Percentiles rank a stretch among this genome's conserved stretches.
phyloP scores from a whole-genome alignment of 257 asterid species.

The Craterostigma plantagineum region DNA sequence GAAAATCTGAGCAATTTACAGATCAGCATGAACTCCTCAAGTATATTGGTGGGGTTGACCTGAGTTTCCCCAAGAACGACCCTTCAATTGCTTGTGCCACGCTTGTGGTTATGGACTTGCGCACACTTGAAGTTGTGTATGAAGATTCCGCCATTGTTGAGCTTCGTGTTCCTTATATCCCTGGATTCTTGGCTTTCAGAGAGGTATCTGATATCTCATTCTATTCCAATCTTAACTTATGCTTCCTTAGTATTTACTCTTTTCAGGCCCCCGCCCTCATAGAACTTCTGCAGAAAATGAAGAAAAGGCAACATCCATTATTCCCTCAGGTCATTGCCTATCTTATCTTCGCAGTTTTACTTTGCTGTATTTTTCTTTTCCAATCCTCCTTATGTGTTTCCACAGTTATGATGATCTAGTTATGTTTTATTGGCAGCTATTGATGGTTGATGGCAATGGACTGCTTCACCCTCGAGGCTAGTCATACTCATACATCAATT shows the following conservation, averaged over 20 bases:
- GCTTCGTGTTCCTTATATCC: conserved; percentile 50
- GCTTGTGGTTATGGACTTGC: conserved; percentile 54
- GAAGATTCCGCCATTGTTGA: conserved; percentile 43
- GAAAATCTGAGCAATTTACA: too few species aligned
- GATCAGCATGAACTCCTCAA: conserved; percentile 28
- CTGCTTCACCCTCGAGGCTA: conserved; percentile 92
- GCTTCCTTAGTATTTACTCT: too few species aligned
- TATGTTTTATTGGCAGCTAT: conserved; percentile 23
- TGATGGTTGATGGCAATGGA: conserved; percentile 96
- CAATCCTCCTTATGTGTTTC: too few species aligned
- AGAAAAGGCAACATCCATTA: conserved; percentile 21
- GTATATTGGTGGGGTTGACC: conserved; percentile 74
- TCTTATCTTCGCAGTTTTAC: too few species aligned
- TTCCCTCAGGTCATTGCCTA: conserved; percentile 80
- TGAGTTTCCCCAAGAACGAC: conserved; percentile 65
- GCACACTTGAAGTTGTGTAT: conserved; percentile 38
- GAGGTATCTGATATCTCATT: conserved; percentile 48
- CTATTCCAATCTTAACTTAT: too few species aligned
- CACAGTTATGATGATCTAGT: not conserved
- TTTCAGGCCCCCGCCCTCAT: conserved; percentile 76
- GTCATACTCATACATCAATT: conserved; percentile 7
- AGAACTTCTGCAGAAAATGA: conserved; percentile 60
- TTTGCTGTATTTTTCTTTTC: too few species aligned
- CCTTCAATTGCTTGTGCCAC: conserved; percentile 65
- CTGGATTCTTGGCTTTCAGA: conserved; percentile 92